Evolutionary conservation across 768 basidiomycete species (phyloP).

Genomic region (Gymnopilus dilepis): DNA sequence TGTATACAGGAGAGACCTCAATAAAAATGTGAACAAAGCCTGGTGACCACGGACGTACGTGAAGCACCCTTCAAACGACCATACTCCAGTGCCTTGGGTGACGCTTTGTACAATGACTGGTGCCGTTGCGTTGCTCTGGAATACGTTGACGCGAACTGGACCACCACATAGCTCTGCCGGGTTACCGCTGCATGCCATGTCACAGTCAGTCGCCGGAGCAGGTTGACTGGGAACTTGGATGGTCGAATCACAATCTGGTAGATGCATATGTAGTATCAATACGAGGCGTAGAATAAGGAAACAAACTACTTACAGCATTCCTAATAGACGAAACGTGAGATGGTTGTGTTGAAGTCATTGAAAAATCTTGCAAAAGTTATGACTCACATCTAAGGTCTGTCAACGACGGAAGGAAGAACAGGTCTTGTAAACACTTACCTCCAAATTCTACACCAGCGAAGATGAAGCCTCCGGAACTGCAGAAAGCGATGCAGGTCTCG

Average conservation of each 20-base stretch:
- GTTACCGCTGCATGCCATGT: conserved; percentile 59
- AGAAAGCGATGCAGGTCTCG: conserved; percentile 48
- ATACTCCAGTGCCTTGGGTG: conserved; percentile 38
- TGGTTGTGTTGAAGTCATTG: not conserved
- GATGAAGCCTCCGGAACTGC: conserved; percentile 42
- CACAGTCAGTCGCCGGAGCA: conserved; percentile 53
- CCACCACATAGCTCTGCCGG: conserved; percentile 60
- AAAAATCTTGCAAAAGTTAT: not conserved
- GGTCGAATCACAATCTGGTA: conserved; percentile 62
- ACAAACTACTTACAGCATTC: conserved; percentile 47
- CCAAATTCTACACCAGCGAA: conserved; percentile 72
- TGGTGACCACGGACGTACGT: conserved; percentile 43
- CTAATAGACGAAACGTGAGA: conserved; percentile 9
- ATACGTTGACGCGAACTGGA: conserved; percentile 54
- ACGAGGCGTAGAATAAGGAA: not conserved
- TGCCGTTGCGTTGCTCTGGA: conserved; percentile 55
- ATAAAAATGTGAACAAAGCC: not conserved
- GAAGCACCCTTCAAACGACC: conserved; percentile 69
- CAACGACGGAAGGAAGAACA: not conserved
- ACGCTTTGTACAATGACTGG: conserved; percentile 55
- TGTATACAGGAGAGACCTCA: conserved; percentile 15
- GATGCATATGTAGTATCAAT: not conserved
- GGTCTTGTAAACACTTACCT: conserved; percentile 36
- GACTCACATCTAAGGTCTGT: not conserved
- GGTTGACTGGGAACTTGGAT: conserved; percentile 53